phyloP scores from a whole-genome alignment of 371 early-diverging fungal genomes.

The Apophysomyces sp. region DNA sequence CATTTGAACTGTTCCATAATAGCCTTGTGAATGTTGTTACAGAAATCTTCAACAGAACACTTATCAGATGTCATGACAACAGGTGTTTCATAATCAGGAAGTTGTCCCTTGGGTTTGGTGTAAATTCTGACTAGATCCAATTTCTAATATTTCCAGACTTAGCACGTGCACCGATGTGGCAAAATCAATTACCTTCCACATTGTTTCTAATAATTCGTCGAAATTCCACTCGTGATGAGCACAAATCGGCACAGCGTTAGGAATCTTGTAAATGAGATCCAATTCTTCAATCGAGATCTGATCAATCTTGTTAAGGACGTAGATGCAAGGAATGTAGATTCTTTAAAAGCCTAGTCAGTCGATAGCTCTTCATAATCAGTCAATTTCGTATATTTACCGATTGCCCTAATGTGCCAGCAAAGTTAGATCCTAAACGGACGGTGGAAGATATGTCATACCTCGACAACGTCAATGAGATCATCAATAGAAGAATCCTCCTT shows the following conservation, averaged over 20 bases:
- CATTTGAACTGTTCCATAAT: conserved; percentile 96
- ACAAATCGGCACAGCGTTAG: conserved; percentile 97
- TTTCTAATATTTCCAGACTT: conserved; percentile 41
- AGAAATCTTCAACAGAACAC: conserved; percentile 92
- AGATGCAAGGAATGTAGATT: conserved; percentile 82
- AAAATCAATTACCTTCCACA: conserved; percentile 71
- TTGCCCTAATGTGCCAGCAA: conserved; percentile 55
- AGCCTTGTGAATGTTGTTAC: conserved; percentile 97
- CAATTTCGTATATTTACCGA: conserved; percentile 42
- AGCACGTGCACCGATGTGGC: background rate
- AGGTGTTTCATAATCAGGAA: conserved; percentile 97
- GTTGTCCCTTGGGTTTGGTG: conserved; percentile 97
- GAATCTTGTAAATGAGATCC: conserved; percentile 95
- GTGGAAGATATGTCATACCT: conserved; percentile 28
- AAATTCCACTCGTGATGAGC: conserved; percentile 99
- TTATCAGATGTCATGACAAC: conserved; percentile 87
- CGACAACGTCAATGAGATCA: conserved; percentile 96
- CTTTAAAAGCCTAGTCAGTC: conserved; percentile 12
- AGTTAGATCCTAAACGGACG: background rate
- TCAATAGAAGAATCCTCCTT: conserved; percentile 87
- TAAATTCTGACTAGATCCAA: conserved; percentile 81
- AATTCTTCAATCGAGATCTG: conserved; percentile 93
- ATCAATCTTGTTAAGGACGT: conserved; percentile 97
- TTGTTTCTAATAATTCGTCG: conserved; percentile 95
- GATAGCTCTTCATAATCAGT: too few species aligned